Conservation (phyloP, 257 asterid species). For the Leonotis leonurus region DNA sequence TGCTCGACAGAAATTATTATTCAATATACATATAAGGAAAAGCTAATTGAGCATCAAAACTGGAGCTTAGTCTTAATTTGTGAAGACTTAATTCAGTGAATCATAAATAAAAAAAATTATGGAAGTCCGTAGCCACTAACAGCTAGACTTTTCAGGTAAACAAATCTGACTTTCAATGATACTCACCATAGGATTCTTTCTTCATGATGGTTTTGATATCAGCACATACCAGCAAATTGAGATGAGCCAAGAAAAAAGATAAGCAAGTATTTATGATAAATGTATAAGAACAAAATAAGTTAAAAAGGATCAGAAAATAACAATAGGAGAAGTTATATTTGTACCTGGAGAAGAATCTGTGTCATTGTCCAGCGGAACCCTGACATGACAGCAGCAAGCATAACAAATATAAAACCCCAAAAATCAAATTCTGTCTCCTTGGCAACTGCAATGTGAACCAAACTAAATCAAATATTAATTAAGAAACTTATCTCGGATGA, state of each 20-base stretch:
- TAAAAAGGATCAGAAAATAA: neutral
- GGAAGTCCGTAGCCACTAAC: neutral
- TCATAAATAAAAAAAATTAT: neutral
- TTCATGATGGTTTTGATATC: constrained; percentile 40
- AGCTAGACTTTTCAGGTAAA: neutral
- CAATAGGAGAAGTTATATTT: neutral
- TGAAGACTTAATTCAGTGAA: neutral
- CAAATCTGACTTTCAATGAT: neutral
- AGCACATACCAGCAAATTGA: constrained; percentile 33
- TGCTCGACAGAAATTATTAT: neutral
- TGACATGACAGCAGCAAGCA: constrained; percentile 98
- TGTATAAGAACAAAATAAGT: neutral
- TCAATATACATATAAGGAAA: neutral
- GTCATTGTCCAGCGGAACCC: constrained; percentile 99
- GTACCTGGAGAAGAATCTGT: constrained; percentile 94
- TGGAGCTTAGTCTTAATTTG: neutral
- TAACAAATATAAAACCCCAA: constrained; percentile 82
- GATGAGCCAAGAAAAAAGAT: constrained; percentile 24
- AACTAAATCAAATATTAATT: constrained; percentile 3
- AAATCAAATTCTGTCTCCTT: constrained; percentile 84
- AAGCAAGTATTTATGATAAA: constrained; percentile 9
- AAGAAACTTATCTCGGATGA: too few species aligned
- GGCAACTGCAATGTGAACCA: constrained; percentile 56
- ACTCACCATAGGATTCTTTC: constrained; percentile 92
- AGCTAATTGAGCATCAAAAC: neutral